Conservation (phyloP, 2,329 filamentous ascomycete genomes). For the Penicillium sp. region DNA sequence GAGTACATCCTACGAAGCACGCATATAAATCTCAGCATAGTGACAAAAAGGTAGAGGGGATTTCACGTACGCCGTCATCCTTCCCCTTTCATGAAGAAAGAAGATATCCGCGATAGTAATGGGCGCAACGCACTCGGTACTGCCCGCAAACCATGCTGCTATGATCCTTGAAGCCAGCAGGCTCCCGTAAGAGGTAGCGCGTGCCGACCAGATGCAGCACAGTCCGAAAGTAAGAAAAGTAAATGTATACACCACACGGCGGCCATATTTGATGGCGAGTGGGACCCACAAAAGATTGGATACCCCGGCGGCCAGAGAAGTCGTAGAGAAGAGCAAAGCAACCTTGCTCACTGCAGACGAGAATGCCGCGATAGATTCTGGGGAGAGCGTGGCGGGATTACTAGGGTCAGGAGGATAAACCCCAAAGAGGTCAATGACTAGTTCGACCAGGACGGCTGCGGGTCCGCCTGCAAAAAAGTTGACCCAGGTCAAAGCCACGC, state of each 20-base stretch:
- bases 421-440: conserved; percentile 50
- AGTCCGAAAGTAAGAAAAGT: conserved; percentile 31
- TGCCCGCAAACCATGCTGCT: conserved; percentile 50
- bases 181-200: conserved; percentile 32
- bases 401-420: background rate
- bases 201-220: conserved; percentile 36
- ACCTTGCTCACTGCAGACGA: no score
- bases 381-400: conserved; percentile 9
- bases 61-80: conserved; percentile 2
- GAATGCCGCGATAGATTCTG: conserved; percentile 42
- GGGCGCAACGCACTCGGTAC: conserved; percentile 50
- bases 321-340: conserved; percentile 49
- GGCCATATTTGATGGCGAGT: conserved; percentile 37
- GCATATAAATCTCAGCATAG: conserved; percentile 31
- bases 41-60: no score
- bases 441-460: conserved; percentile 51
- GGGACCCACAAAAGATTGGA: conserved; percentile 41
- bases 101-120: conserved; percentile 50
- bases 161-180: conserved; percentile 21
- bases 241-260: conserved; percentile 28
- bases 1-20: no score
- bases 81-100: conserved; percentile 10
- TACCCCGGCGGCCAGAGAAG: conserved; percentile 50
- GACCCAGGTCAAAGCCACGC: no score
- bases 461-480: conserved; percentile 55